Evolutionary conservation across 2,329 filamentous ascomycete genomes (phyloP).

Genomic region (Fusarium sp.): DNA sequence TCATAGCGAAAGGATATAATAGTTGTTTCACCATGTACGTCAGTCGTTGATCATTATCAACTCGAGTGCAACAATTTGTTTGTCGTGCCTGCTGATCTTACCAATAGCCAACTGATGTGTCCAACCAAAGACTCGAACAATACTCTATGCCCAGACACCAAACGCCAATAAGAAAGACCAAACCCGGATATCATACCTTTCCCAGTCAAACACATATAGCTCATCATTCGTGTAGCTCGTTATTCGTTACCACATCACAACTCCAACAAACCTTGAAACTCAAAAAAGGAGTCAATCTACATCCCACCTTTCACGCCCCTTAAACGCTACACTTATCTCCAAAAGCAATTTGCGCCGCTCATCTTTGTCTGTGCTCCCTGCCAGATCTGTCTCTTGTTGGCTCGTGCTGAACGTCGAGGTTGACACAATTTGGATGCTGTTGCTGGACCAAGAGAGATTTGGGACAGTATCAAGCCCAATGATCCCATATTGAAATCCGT

Average conservation of each 20-base stretch:
- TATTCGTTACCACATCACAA: not conserved
- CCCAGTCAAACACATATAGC: not conserved
- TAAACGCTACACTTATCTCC: not conserved
- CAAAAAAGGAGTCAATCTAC: not conserved
- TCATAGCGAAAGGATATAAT: conserved; percentile 35
- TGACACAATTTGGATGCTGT: not conserved
- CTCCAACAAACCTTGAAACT: not conserved
- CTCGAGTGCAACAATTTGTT: not conserved
- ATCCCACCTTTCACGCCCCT: not conserved
- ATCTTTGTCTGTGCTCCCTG: not conserved
- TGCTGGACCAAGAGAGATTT: not conserved
- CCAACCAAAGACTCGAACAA: not conserved
- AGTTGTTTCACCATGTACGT: conserved; percentile 8
- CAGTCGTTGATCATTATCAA: not conserved
- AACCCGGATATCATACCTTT: not conserved
- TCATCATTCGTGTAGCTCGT: not conserved
- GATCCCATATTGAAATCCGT: not conserved
- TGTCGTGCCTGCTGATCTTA: not conserved
- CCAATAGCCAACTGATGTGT: not conserved
- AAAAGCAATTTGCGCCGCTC: not conserved
- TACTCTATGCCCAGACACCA: not conserved
- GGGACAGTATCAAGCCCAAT: not conserved
- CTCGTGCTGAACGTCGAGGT: not conserved
- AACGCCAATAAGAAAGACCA: not conserved
- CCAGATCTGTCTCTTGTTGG: not conserved